A percentile compares a stretch with the other conserved stretches of the same genome.
phyloP scores from a whole-genome alignment of 2,329 filamentous ascomycete genomes.

The Cladosporium velox region DNA sequence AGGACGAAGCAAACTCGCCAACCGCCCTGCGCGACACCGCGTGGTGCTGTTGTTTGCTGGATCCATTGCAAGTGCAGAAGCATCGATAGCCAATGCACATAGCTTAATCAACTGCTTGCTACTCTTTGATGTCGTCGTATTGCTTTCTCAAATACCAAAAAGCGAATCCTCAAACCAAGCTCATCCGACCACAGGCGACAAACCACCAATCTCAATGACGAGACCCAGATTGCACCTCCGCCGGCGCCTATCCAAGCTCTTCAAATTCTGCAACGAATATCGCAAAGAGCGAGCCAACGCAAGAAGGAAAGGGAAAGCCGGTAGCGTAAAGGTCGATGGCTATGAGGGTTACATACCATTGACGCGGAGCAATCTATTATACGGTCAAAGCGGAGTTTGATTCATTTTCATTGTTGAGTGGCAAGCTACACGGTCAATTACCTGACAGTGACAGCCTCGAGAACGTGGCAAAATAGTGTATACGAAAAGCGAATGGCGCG shows the following conservation, averaged over 20 bases:
- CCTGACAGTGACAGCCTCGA: background rate
- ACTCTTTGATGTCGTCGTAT: background rate
- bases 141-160: too few species aligned
- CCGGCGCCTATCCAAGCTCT: background rate
- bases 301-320: background rate
- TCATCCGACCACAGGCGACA: background rate
- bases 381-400: background rate
- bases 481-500: background rate
- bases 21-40: background rate
- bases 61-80: too few species aligned
- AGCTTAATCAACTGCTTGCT: background rate
- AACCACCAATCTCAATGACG: background rate
- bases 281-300: background rate
- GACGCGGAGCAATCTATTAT: background rate
- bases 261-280: background rate
- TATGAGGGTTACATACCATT: background rate
- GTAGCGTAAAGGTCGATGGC: background rate
- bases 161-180: background rate
- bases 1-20: background rate
- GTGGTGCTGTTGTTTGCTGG: background rate
- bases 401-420: background rate
- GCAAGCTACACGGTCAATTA: background rate
- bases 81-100: background rate
- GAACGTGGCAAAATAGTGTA: background rate
- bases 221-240: background rate